Percentiles rank a stretch among this genome's conserved stretches.
Evolutionary conservation across 495 filamentous ascomycete species (phyloP).

Genomic region (Trichoderma asperelloides): DNA sequence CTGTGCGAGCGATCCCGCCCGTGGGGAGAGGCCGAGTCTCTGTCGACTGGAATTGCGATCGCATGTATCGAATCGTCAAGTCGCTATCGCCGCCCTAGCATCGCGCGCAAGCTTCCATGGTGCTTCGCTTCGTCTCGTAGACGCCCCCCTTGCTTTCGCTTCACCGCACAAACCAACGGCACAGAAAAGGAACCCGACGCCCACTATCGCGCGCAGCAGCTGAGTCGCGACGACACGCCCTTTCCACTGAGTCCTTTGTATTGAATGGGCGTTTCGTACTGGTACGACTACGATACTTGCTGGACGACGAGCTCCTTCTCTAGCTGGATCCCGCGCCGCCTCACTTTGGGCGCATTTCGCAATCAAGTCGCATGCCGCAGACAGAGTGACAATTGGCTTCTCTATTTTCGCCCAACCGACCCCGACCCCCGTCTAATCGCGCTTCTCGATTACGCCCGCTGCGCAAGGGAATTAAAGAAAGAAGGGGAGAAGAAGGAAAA

Average conservation of each 20-base stretch:
- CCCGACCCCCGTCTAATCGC: background rate
- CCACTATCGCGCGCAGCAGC: slow-evolving; percentile 1
- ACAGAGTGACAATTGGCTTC: background rate
- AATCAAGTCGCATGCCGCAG: background rate
- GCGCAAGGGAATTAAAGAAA: background rate
- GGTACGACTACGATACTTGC: background rate
- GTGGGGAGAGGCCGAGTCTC: background rate
- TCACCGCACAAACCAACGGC: background rate
- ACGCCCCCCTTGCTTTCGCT: background rate
- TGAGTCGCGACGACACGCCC: background rate
- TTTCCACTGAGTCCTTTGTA: background rate
- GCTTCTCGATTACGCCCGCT: background rate
- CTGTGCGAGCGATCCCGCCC: background rate
- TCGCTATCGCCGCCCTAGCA: background rate
- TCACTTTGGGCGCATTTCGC: background rate
- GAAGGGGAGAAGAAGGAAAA: background rate
- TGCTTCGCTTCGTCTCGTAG: background rate
- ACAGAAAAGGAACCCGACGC: background rate
- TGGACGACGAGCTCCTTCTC: background rate
- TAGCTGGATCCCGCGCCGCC: background rate
- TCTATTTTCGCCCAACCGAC: background rate
- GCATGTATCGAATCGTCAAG: background rate
- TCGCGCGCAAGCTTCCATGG: background rate
- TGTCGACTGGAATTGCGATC: background rate
- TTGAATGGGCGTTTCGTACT: background rate